Evolutionary conservation across 495 filamentous ascomycete genomes (phyloP).

Genomic region (Penicillium pancosmium): DNA sequence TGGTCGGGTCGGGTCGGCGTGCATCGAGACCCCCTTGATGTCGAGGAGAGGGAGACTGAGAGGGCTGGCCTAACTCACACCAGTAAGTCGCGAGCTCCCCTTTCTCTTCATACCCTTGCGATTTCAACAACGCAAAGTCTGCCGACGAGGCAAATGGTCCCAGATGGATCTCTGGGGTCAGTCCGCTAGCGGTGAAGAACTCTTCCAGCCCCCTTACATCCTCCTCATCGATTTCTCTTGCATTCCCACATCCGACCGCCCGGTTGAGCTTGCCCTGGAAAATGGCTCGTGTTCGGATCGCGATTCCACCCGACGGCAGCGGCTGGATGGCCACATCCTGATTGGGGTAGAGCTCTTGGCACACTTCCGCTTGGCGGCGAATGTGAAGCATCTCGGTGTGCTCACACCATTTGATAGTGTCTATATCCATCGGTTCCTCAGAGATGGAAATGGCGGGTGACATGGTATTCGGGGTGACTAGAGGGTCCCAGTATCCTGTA

Average conservation of each 20-base stretch:
- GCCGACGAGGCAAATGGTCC: conserved; percentile 14
- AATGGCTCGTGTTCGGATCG: conserved; percentile 14
- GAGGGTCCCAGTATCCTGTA: too few relatives aligned
- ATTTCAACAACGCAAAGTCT: not conserved
- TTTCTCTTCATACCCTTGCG: conserved; percentile 12
- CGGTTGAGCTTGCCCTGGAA: conserved; percentile 20
- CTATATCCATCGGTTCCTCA: not conserved
- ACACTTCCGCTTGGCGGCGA: conserved; percentile 21
- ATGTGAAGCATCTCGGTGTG: conserved; percentile 13
- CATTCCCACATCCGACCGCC: conserved; percentile 18
- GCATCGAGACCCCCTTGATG: not conserved
- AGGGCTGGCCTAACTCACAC: not conserved
- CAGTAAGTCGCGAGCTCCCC: conserved; percentile 15
- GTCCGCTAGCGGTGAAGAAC: conserved; percentile 9
- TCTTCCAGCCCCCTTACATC: conserved; percentile 14
- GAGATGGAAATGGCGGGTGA: conserved; percentile 4
- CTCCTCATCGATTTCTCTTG: not conserved
- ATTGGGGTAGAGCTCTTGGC: conserved; percentile 9
- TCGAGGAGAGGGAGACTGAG: not conserved
- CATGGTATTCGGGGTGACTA: not conserved
- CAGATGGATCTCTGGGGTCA: conserved; percentile 17
- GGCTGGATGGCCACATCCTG: conserved; percentile 6
- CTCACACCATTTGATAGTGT: conserved; percentile 12
- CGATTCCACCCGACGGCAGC: conserved; percentile 10
- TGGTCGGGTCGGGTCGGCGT: not conserved